Conservation (phyloP, 2,329 filamentous ascomycete species). For the Aureobasidium vineae region DNA sequence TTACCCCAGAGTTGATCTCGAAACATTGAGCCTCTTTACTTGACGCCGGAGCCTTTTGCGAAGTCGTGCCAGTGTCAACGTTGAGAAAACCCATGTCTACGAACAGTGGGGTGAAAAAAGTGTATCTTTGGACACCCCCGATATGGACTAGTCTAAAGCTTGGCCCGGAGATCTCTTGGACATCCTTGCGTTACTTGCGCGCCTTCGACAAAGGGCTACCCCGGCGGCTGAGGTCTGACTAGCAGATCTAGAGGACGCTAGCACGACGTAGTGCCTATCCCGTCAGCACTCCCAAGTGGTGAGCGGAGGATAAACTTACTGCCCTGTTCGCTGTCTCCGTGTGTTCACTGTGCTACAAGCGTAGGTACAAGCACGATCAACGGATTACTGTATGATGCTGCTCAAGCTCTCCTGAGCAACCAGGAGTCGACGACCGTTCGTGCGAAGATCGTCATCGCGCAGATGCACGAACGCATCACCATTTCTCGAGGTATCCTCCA, state of each 20-base stretch:
- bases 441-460: conserved; percentile 6
- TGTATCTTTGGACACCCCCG: not conserved
- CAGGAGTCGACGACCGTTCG: not conserved
- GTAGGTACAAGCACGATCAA: conserved; percentile 4
- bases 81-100: not conserved
- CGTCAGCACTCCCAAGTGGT: conserved; percentile 8
- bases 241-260: conserved; percentile 2
- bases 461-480: conserved; percentile 15
- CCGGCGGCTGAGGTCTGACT: conserved; percentile 11
- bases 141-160: conserved; percentile 14
- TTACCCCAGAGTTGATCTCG: conserved; percentile 4
- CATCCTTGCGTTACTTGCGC: conserved; percentile 24
- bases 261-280: not conserved
- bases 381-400: conserved; percentile 8
- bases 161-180: conserved; percentile 23
- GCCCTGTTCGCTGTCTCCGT: not conserved
- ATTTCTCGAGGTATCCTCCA: not conserved
- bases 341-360: not conserved
- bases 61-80: conserved; percentile 1
- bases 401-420: conserved; percentile 7
- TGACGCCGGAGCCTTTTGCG: conserved; percentile 2
- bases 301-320: conserved; percentile 10
- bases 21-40: conserved; percentile 1
- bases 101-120: conserved; percentile 4
- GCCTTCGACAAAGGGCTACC: not conserved